Evolutionary conservation across 208 protist species (phyloP).

Genomic region (Crithidia expoeki): DNA sequence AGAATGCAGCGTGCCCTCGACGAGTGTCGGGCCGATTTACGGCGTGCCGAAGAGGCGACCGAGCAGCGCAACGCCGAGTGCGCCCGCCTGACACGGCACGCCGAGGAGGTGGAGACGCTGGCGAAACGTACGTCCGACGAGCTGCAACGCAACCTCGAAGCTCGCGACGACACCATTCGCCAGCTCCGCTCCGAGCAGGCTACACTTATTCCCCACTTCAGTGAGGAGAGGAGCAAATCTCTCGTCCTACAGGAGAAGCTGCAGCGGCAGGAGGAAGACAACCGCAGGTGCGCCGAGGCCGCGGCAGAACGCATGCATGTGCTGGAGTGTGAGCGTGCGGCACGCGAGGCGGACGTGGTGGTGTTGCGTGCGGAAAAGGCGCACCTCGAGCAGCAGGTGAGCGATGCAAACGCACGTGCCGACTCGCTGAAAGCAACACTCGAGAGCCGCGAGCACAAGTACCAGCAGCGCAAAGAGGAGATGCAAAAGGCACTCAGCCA

Average conservation of each 20-base stretch:
- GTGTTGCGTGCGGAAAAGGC: constrained; percentile 29
- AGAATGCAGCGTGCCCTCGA: constrained; percentile 39
- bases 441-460: constrained; percentile 43
- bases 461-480: constrained; percentile 47
- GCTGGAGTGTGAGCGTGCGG: constrained; percentile 26
- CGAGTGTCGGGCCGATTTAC: constrained; percentile 38
- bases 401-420: constrained; percentile 21
- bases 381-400: constrained; percentile 21
- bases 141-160: constrained; percentile 39
- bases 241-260: constrained; percentile 62
- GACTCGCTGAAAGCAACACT: constrained; percentile 33
- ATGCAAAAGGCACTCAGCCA: constrained; percentile 38
- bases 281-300: constrained; percentile 27
- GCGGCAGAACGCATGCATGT: constrained; percentile 34
- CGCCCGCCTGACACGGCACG: constrained; percentile 44
- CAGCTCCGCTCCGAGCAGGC: constrained; percentile 55
- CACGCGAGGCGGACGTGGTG: constrained; percentile 22
- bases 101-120: constrained; percentile 63
- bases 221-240: constrained; percentile 45
- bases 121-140: constrained; percentile 55
- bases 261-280: constrained; percentile 51
- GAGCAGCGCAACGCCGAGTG: constrained; percentile 51
- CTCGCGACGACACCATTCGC: constrained; percentile 51
- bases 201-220: constrained; percentile 41
- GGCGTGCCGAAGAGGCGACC: constrained; percentile 29